phyloP scores from a whole-genome alignment of 768 basidiomycete genomes.

The Mycena galericulata region DNA sequence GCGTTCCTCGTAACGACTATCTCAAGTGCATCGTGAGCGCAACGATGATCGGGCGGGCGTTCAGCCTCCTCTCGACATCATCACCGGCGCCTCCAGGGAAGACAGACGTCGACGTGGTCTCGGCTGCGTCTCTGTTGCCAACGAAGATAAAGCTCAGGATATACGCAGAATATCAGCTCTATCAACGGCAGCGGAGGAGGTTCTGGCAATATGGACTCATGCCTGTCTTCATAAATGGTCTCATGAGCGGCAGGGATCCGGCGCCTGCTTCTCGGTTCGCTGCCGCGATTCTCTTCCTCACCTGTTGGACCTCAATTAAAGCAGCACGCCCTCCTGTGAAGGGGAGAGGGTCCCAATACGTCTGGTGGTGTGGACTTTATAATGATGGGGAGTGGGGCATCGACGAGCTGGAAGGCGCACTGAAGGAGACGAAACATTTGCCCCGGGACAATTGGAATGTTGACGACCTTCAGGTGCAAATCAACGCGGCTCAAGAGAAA shows the following conservation, averaged over 20 bases:
- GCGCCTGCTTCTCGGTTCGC: slow-evolving; percentile 13
- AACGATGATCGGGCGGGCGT: slow-evolving; percentile 19
- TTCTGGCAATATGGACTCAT: slow-evolving; percentile 13
- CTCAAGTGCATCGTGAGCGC: slow-evolving; percentile 12
- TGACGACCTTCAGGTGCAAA: background rate
- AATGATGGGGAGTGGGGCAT: slow-evolving; percentile 1
- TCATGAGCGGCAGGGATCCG: slow-evolving; percentile 19
- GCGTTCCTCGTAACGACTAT: background rate
- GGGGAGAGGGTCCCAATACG: background rate
- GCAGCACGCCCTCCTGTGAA: slow-evolving; percentile 1
- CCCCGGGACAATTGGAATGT: slow-evolving; percentile 19
- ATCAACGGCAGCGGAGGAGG: slow-evolving; percentile 4
- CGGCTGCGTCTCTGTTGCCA: slow-evolving; percentile 2
- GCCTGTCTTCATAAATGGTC: slow-evolving; percentile 16
- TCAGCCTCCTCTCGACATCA: slow-evolving; percentile 15
- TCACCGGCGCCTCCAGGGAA: slow-evolving; percentile 11
- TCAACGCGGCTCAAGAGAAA: background rate
- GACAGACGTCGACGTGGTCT: slow-evolving; percentile 6
- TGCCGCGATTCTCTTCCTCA: slow-evolving; percentile 15
- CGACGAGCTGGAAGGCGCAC: background rate
- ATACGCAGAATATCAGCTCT: background rate
- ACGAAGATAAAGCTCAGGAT: slow-evolving; percentile 14
- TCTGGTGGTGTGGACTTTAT: background rate
- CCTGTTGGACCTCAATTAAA: slow-evolving; percentile 13
- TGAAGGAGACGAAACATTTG: slow-evolving; percentile 7